phyloP scores from a whole-genome alignment of 106 monocot genomes.

The Apostasia shenzhenica region DNA sequence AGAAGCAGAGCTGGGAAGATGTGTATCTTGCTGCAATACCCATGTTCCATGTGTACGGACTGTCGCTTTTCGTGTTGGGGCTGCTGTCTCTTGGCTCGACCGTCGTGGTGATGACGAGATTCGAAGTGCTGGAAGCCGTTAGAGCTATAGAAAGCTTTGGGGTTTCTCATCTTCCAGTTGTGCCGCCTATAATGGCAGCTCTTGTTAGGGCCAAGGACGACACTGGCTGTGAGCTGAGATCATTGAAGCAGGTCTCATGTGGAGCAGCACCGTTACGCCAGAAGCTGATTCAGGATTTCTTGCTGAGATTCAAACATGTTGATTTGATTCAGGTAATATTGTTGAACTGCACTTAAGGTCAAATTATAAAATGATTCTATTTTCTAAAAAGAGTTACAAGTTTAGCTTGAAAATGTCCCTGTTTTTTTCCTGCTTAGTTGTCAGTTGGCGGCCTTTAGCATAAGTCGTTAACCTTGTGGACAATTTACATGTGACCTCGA shows the following conservation, averaged over 20 bases:
- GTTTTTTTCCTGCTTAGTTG: no score
- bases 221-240: constrained; percentile 15
- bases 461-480: no score
- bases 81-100: constrained; percentile 36
- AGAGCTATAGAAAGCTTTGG: constrained; percentile 23
- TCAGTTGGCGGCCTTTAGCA: no score
- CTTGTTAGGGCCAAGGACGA: constrained; percentile 16
- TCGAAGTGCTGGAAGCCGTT: constrained; percentile 19
- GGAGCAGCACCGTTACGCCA: constrained; percentile 52
- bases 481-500: no score
- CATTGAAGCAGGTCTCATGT: constrained; percentile 37
- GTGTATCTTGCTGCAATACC: constrained; percentile 52
- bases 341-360: not conserved
- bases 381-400: no score
- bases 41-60: constrained; percentile 68
- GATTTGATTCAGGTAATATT: constrained; percentile 63
- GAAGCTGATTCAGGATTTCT: constrained; percentile 26
- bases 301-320: constrained; percentile 33
- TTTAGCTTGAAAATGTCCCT: no score
- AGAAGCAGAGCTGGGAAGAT: constrained; percentile 11
- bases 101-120: constrained; percentile 53
- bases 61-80: constrained; percentile 46
- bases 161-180: constrained; percentile 46
- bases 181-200: constrained; percentile 47
- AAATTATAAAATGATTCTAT: not conserved